Evolutionary conservation across 257 asterid genomes (phyloP).

Genomic region (Rubia yunnanensis): DNA sequence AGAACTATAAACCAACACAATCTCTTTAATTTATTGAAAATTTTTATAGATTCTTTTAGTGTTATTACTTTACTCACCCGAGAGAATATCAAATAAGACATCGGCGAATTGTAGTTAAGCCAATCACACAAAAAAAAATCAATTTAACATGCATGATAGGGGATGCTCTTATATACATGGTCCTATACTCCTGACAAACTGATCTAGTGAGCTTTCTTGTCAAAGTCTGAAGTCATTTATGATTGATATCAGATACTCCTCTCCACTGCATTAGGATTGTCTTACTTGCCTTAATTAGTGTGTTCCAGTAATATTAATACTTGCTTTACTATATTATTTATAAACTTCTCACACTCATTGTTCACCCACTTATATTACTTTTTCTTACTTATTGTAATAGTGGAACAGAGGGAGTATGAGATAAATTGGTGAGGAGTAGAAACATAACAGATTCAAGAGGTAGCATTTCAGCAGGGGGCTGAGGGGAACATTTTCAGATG

Average conservation of each 20-base stretch:
- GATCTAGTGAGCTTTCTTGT: neutral
- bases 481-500: neutral
- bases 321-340: neutral
- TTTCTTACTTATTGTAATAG: neutral
- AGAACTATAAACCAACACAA: no score
- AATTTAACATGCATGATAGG: no score
- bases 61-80: no score
- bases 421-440: neutral
- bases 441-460: neutral
- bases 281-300: no score
- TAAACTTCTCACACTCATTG: neutral
- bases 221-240: neutral
- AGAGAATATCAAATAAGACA: no score
- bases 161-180: neutral
- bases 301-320: neutral
- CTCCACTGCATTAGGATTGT: no score
- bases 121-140: no score
- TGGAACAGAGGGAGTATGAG: neutral
- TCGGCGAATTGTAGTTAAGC: no score
- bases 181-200: neutral
- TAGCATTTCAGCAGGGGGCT: neutral
- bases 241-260: neutral
- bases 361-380: neutral
- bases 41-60: no score
- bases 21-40: no score